Evolutionary conservation across 148 eudicot species (phyloP).

Genomic region (Bassia scoparia): DNA sequence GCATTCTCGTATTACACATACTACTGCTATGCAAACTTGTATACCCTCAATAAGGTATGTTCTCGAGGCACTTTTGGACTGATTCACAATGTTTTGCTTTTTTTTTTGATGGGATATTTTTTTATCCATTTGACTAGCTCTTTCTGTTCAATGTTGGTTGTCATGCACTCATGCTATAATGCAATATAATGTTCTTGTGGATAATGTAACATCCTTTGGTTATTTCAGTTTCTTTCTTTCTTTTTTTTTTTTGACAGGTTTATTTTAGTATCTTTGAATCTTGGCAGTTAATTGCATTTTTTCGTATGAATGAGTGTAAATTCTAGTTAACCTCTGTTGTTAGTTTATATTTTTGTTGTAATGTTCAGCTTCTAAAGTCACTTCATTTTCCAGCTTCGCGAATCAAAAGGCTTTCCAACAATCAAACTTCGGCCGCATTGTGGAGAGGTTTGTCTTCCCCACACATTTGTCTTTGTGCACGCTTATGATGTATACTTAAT

Average conservation of each 20-base stretch:
- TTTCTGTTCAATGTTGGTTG: background rate
- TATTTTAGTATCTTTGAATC: background rate
- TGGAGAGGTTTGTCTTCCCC: conserved; percentile 57
- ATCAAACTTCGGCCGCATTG: conserved; percentile 80
- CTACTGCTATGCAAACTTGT: conserved; percentile 70
- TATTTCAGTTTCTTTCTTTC: too few relatives aligned
- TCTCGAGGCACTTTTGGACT: background rate
- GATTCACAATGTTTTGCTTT: background rate
- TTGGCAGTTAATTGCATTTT: background rate
- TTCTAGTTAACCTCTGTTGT: background rate
- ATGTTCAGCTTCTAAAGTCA: conserved; percentile 7
- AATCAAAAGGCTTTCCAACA: conserved; percentile 64
- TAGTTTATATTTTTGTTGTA: background rate
- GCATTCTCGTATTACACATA: conserved; percentile 73
- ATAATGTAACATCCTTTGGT: too few relatives aligned
- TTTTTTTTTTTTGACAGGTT: too few relatives aligned
- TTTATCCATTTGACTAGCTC: background rate
- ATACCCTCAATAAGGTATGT: conserved; percentile 77
- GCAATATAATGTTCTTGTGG: background rate
- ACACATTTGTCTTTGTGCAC: background rate
- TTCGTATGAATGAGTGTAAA: background rate
- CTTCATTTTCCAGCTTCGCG: conserved; percentile 57
- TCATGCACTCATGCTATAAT: background rate
- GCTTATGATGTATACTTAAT: background rate
- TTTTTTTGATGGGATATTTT: background rate